phyloP scores from a whole-genome alignment of 495 filamentous ascomycete genomes.

The Xylaria nigripes region DNA sequence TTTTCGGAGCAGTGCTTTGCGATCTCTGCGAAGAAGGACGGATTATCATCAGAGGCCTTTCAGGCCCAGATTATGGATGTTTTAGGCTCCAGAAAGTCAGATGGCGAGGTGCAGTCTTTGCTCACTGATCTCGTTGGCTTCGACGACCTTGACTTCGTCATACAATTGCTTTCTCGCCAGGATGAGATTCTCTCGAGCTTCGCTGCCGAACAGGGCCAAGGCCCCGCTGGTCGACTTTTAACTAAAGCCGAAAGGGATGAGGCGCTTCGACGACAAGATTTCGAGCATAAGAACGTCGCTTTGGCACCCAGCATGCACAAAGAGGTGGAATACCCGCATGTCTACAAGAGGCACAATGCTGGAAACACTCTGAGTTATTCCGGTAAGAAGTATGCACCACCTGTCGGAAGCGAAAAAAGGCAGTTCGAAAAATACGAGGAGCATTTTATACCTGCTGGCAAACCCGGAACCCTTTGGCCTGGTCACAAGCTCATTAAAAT shows the following conservation, averaged over 20 bases:
- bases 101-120: conserved; percentile 79
- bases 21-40: conserved; percentile 51
- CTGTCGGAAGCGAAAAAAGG: conserved; percentile 52
- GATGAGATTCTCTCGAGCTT: conserved; percentile 47
- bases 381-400: conserved; percentile 71
- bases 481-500: conserved; percentile 71
- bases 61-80: conserved; percentile 63
- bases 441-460: conserved; percentile 72
- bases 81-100: conserved; percentile 55
- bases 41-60: conserved; percentile 53
- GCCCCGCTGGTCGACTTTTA: conserved; percentile 53
- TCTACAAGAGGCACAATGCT: conserved; percentile 73
- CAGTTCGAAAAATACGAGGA: conserved; percentile 71
- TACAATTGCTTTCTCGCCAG: conserved; percentile 69
- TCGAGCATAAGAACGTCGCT: conserved; percentile 70
- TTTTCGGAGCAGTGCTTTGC: conserved; percentile 54
- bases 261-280: conserved; percentile 62
- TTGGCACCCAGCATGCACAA: conserved; percentile 54
- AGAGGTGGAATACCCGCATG: conserved; percentile 76
- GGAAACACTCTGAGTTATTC: conserved; percentile 71
- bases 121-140: conserved; percentile 90
- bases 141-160: conserved; percentile 83
- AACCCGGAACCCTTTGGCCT: conserved; percentile 61
- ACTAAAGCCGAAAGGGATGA: conserved; percentile 70
- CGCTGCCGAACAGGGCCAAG: conserved; percentile 29